These are phyloP conservation scores for Cutaneotrichosporon cyanovorans DNA, from an alignment of 1,284 basidiomycete species.

Conservation along the genomic window DNA sequence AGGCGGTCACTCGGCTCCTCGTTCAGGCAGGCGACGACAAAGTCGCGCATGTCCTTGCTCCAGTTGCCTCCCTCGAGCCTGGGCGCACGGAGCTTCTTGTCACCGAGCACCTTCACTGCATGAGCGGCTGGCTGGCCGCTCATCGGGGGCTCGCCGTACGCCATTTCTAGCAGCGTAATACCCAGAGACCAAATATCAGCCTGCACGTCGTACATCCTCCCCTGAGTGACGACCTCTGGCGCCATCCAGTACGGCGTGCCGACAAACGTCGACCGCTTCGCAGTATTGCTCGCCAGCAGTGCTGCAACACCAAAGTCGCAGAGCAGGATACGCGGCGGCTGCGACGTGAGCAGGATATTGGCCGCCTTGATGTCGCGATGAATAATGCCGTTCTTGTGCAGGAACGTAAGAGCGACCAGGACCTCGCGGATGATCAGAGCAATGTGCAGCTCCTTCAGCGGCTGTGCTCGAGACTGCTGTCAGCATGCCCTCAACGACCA, in stretches of 20 bases:
- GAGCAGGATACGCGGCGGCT: slow-evolving; percentile 75
- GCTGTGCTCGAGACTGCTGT: slow-evolving; percentile 75
- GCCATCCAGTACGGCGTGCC: slow-evolving; percentile 99
- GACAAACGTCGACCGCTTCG: slow-evolving; percentile 88
- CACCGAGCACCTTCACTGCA: slow-evolving; percentile 84
- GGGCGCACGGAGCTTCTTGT: slow-evolving; percentile 57
- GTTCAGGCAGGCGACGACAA: slow-evolving; percentile 75
- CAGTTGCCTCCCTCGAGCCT: slow-evolving; percentile 69
- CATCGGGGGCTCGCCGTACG: slow-evolving; percentile 51
- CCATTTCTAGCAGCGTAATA: slow-evolving; percentile 91
- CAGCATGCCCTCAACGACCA: background rate
- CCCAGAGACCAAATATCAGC: slow-evolving; percentile 97
- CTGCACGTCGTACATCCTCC: slow-evolving; percentile 84
- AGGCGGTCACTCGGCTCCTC: slow-evolving; percentile 74
- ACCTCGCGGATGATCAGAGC: slow-evolving; percentile 85
- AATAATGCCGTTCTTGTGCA: slow-evolving; percentile 90
- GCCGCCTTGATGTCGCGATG: slow-evolving; percentile 94
- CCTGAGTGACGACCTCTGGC: slow-evolving; percentile 85
- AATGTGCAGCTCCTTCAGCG: slow-evolving; percentile 82
- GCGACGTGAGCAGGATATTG: slow-evolving; percentile 80
- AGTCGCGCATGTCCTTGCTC: slow-evolving; percentile 79
- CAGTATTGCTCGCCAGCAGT: slow-evolving; percentile 71
- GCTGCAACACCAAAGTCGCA: slow-evolving; percentile 97
- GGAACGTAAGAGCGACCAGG: slow-evolving; percentile 72
- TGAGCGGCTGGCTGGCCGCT: slow-evolving; percentile 80